Base-by-base conservation (phyloP, 1,139 yeast genomes). In the Nakaseomyces delphensis region DNA sequence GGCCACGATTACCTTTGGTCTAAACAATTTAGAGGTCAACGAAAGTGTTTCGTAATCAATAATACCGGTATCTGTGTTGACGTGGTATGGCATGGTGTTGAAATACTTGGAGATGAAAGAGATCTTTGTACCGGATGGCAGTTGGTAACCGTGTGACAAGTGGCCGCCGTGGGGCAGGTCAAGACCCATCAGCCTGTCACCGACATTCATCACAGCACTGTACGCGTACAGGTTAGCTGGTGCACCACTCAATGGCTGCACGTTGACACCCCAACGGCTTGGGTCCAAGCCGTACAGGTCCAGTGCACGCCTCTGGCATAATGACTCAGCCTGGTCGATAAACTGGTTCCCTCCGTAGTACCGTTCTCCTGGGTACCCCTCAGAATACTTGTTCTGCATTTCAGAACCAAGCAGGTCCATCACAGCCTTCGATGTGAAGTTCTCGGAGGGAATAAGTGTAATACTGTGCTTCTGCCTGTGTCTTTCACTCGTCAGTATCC, bases 151-250 rank as follows among this genome's bases (percentile, higher is more conserved):
- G 63, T 89, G 97, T 39, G 95, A 84, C 62, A 89, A 76, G 65
- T 89, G 97, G 45, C 97, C 97, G 56, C 97, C 97, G 57, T 89
- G 96, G 51, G 97, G 96, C 60, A 89, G 74, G 63, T 89, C 96
- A 57, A 89, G 76, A 48, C 97, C 97, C 97, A 89, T 89, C 50
- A 89, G 68, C 66, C 96, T 79, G 59, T 87, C 97, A 55, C 91
- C 94, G 51, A 84, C 86, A 55, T 85, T 81, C 76, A 89, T 70
- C 44, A 89, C 68, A n/a, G 96, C 94, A 45, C 91, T 84, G 67
- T 87, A 89, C 27, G 94, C 91, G 59, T 89, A 86, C 65, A 89
- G 73, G 66, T 89, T 89, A 44, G 97, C 97, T 48, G 97, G 96
- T 7, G 96, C 91, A 46, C 97, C 97, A 30, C 94, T 82, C 59